Base-by-base conservation (phyloP, 1,139 yeast species). In the Candida glucosophila region DNA sequence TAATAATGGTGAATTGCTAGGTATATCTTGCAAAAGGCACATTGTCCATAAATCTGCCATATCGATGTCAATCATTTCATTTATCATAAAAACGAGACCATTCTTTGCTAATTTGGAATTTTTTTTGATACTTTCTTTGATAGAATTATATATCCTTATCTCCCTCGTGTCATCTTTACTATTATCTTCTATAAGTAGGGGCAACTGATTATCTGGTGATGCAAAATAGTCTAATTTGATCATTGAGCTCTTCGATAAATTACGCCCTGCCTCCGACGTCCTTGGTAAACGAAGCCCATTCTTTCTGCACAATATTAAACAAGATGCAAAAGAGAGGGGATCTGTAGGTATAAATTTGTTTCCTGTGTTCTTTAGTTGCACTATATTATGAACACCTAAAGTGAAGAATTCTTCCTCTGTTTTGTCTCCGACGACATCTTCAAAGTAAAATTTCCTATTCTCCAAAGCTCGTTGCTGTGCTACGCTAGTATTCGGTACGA, bases 21-120 rank as follows among this genome's bases (percentile, higher is more conserved):
- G n/a, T 2, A 34, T 29, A 11, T 50, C 57, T 15, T 27, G 24
- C 24, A 59, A 39, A 9, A 63, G 40, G 17, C 59, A 39, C 30
- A 54, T 34, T 12, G 55, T 36, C 61, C 67, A 67, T 9, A 55
- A 40, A 32, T 68, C 74, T 31, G 49, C 54, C n/a, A 67, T 40
- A 16, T 49, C 39, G 3, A 47, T 36, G 29, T 66, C 71, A 3
- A 67, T 32, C 22, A 58, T 39, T 14, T 57, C 50, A 27, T 52
- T 51, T 10, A 52, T 35, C 28, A 63, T 34, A 8, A 37, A 23
- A 14, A 44, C 44, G 20, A 39, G 39, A 2, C 38, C 26, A 7
- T 31, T 33, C 9, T 35, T 31, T 26, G 19, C 17, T 16, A 36
- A 31, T 8, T 18, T 19, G 26, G 40, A 36, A n/a, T 39, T 32